Base-by-base conservation (phyloP, 345 rosid genomes). In the Psidium guajava region DNA sequence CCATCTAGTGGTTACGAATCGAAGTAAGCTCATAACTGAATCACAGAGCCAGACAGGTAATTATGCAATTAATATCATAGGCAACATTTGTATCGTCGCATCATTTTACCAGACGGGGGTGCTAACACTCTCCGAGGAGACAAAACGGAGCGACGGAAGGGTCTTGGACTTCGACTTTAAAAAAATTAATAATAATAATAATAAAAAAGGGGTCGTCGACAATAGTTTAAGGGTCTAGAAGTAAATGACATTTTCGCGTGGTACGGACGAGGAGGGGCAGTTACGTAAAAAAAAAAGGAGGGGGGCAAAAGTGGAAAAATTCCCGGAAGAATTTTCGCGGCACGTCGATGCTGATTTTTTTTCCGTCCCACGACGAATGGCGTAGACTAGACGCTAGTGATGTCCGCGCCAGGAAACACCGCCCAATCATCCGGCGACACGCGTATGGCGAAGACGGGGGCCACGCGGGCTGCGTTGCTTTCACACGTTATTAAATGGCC, bases 81-180 rank as follows among this genome's bases (percentile, higher is more conserved):
- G 11, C 6, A 1, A 8, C 0, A 0, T 21, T 32, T 15, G 13
- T 69, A 18, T 8, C 47, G 6, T 2, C 0, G 0, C 5, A 69
- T n/a, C n/a, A n/a, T n/a, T n/a, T n/a, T n/a, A n/a, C n/a, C n/a
- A n/a, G n/a, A n/a, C n/a, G 2, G 9, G 11, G 74, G 5, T 0
- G 0, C 18, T 0, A 8, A 64, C 44, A 16, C 5, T 0, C 18
- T 1, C 1, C 22, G 0, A 3, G 44, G 28, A 64, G 0, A 32
- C 2, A 64, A 16, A n/a, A n/a, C n/a, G n/a, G n/a, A n/a, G n/a
- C n/a, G n/a, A n/a, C n/a, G n/a, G n/a, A n/a, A n/a, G n/a, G n/a
- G n/a, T n/a, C n/a, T n/a, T n/a, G n/a, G n/a, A n/a, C n/a, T n/a
- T n/a, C n/a, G n/a, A n/a, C n/a, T n/a, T n/a, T n/a, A n/a, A n/a